phyloP scores from a whole-genome alignment of 2,329 filamentous ascomycete species.

The Nothophoma quercina region DNA sequence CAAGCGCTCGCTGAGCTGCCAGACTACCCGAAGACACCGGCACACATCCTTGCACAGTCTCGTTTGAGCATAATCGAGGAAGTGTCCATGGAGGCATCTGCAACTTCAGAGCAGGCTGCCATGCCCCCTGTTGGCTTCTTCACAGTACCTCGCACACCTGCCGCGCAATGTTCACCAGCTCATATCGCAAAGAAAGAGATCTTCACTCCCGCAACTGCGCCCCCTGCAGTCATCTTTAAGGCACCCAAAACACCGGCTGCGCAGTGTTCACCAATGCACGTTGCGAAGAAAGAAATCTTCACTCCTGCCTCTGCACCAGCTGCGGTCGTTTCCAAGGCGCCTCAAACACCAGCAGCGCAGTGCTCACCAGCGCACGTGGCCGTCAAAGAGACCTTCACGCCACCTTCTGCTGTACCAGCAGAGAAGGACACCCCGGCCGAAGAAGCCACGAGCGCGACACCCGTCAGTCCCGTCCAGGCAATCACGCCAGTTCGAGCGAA shows the following conservation, averaged over 20 bases:
- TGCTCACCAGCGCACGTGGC: constrained; percentile 16
- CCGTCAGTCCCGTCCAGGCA: neutral
- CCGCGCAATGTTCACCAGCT: constrained; percentile 13
- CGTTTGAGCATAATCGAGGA: constrained; percentile 13
- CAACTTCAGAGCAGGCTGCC: neutral
- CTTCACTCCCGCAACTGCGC: constrained; percentile 3
- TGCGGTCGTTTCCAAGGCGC: too few species aligned
- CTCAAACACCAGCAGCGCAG: constrained; percentile 9
- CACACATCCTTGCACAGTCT: constrained; percentile 10
- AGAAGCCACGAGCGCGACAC: neutral
- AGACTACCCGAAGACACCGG: constrained; percentile 19
- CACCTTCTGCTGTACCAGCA: neutral
- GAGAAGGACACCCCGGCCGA: neutral
- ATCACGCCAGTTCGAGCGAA: constrained; percentile 8
- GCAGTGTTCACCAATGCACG: constrained; percentile 14
- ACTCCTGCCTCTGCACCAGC: too few species aligned
- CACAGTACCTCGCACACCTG: constrained; percentile 12
- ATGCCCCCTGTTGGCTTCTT: constrained; percentile 10
- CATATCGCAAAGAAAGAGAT: constrained; percentile 14
- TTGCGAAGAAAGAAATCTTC: constrained; percentile 12
- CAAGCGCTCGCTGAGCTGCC: constrained; percentile 35
- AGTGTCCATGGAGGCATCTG: constrained; percentile 10
- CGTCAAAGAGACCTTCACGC: constrained; percentile 11
- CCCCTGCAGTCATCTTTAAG: constrained; percentile 4
- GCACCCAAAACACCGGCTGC: constrained; percentile 9